Base-by-base conservation (phyloP, 495 filamentous ascomycete genomes). In the Aspergillus haitiensis region DNA sequence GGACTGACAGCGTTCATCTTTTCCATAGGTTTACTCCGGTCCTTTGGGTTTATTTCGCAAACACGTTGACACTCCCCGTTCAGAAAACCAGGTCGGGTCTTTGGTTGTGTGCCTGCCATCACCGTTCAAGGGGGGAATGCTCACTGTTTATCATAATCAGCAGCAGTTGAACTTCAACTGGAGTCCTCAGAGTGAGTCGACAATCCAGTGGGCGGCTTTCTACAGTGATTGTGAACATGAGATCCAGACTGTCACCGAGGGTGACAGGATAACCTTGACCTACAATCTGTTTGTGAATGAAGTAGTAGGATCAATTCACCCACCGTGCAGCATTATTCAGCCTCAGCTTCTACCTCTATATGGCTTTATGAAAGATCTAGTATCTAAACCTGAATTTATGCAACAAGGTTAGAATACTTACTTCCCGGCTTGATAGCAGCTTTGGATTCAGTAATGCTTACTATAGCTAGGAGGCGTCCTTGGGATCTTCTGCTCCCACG, bases 191-290 rank as follows among this genome's bases (percentile, higher is more conserved):
- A 72, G 64, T 37, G 46, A 18, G 5, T 44, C 69, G 0, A 11
- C 60, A 1, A 74, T 86, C 49, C 67, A 80, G 18, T 87, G 82
- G 83, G 82, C 78, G 0, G 83, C 84, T 1, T 87, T 87, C 67
- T 87, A 84, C 63, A 82, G 77, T 56, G 82, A 86, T 61, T 84
- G 80, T 60, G 78, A 82, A 62, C 84, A 87, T 64, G 83, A 87
- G 67, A 78, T 86, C n/a, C 66, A 77, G 6, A 69, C 74, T n/a
- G 73, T 86, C 44, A 81, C 71, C 0, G 57, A 64, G 7, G 83
- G 82, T 0, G 73, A 86, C 51, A 74, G 82, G 0, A 58, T 86
- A 31, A 86, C 82, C 0, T 64, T 87, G 18, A 86, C 83, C 1
- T 87, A 86, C 72, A 84, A 86, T 56, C 70, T 87, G 8, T 85